Evolutionary conservation across 495 filamentous ascomycete genomes (phyloP).

Genomic region (Aspergillus sparsus): DNA sequence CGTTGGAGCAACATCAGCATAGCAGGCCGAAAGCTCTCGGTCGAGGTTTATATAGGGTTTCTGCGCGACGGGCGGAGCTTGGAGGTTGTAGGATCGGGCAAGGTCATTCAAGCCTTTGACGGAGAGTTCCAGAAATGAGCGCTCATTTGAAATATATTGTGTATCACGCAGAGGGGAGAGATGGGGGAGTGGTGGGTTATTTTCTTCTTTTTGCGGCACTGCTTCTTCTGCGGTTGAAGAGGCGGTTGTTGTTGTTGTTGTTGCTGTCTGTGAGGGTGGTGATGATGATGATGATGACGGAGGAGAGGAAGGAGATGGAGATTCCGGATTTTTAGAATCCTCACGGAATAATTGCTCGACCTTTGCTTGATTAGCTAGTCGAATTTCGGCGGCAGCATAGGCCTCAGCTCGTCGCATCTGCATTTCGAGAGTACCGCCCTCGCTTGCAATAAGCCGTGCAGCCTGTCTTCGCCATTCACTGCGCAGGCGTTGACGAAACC

Average conservation of each 20-base stretch:
- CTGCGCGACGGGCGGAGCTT: constrained; percentile 87
- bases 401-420: constrained; percentile 72
- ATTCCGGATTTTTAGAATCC: constrained; percentile 9
- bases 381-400: constrained; percentile 72
- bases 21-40: constrained; percentile 79
- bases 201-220: constrained; percentile 13
- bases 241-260: neutral
- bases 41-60: constrained; percentile 89
- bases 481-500: constrained; percentile 73
- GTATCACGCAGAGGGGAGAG: constrained; percentile 47
- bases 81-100: constrained; percentile 89
- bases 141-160: constrained; percentile 64
- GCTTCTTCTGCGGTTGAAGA: constrained; percentile 8
- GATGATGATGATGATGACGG: neutral
- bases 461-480: constrained; percentile 88
- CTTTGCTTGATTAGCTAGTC: constrained; percentile 46
- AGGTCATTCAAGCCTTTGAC: constrained; percentile 77
- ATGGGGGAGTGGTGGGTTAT: constrained; percentile 33
- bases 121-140: constrained; percentile 73
- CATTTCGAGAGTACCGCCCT: constrained; percentile 73
- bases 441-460: constrained; percentile 73
- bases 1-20: constrained; percentile 77
- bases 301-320: neutral
- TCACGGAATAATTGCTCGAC: constrained; percentile 46
- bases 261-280: neutral